These are phyloP conservation scores for Fusarium sp. DNA, from an alignment of 2,329 filamentous ascomycete genomes.

Conservation along the genomic window DNA sequence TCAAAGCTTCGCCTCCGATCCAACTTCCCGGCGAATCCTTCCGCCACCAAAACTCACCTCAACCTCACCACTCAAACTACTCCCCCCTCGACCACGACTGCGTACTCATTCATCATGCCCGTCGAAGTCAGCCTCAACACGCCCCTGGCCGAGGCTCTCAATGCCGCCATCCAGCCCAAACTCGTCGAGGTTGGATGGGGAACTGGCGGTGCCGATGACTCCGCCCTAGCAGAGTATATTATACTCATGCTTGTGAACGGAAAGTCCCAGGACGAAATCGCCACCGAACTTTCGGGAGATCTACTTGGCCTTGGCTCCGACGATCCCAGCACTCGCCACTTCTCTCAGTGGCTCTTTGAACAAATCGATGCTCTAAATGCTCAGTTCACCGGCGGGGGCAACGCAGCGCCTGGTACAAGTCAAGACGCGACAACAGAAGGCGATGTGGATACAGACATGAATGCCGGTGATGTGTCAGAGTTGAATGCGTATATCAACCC, in stretches of 20 bases:
- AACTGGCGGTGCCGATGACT: constrained; percentile 78
- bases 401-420: constrained; percentile 44
- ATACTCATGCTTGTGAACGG: constrained; percentile 97
- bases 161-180: constrained; percentile 86
- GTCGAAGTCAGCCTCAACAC: constrained; percentile 80
- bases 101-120: constrained; percentile 67
- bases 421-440: constrained; percentile 49
- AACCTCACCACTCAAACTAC: neutral
- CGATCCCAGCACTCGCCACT: constrained; percentile 82
- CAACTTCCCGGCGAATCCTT: constrained; percentile 29
- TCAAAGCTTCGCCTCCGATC: constrained; percentile 29
- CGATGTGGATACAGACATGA: constrained; percentile 78
- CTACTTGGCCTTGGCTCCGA: constrained; percentile 84
- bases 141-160: constrained; percentile 85
- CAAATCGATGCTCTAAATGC: constrained; percentile 76
- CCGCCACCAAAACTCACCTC: constrained; percentile 31
- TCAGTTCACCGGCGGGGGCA: constrained; percentile 64
- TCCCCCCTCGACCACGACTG: constrained; percentile 8
- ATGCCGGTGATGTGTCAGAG: constrained; percentile 60
- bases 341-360: constrained; percentile 93
- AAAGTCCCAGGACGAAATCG: constrained; percentile 90
- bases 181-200: constrained; percentile 94
- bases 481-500: constrained; percentile 65
- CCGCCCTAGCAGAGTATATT: constrained; percentile 92
- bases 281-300: constrained; percentile 86